Base-by-base conservation (phyloP, 202 grass and related monocot species). In the Elaeis oleifera region DNA sequence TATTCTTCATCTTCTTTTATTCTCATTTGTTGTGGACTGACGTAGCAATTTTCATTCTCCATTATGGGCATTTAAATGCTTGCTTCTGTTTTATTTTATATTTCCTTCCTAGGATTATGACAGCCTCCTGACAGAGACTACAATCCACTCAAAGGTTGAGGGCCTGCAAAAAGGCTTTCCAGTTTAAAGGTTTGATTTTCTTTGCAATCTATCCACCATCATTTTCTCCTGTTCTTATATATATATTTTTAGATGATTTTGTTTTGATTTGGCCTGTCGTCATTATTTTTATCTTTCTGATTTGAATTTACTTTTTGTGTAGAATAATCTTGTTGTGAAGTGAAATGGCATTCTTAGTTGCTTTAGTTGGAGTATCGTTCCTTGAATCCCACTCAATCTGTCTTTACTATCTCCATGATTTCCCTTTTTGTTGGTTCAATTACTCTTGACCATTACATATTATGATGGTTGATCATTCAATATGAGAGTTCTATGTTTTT, bases 151-250 rank as follows among this genome's bases (percentile, higher is more conserved):
- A 23, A 89, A 75, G 65, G 74, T 97, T 56, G 76, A 51, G 16
- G 69, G 56, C 84, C 80, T 92, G 56, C 88, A 97, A 77, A 86
- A 71, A 89, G 81, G 56, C 77, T 97, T 54, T 66, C 73, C 55
- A 77, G 82, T 59, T 61, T 97, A 54, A 65, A 89, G 92, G 92
- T 97, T 60, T 26, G 62, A 60, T 69, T 60, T 64, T 16, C 17
- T 50, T 50, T 67, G 3, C 18, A 23, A 67, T 50, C 36, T 13
- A 44, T 44, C 11, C 0, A 3, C 9, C 11, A 44, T 44, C 36
- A 13, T 44, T 44, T 44, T 44, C 36, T 44, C 1, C 9, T 13
- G 11, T 44, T 13, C n/a, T 71, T 72, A 23, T 63, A 52, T 79
- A 24, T 24, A 3, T 24, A 3, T 60, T 58, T 49, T 53, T 51